Conservation (phyloP, 805 yeast genomes). For the Ogataea parapolymorpha region DNA sequence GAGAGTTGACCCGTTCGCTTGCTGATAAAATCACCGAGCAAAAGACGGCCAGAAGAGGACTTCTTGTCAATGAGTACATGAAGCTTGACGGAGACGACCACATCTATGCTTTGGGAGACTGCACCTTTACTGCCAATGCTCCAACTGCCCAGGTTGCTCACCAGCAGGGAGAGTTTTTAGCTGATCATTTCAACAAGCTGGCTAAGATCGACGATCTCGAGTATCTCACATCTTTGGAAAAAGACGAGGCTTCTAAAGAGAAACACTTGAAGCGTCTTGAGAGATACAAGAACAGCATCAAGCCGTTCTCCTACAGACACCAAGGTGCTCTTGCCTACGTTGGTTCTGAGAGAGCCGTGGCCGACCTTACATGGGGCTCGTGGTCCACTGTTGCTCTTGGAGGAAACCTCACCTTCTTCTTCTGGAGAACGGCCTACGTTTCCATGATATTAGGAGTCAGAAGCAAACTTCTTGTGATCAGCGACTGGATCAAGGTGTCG, state of each 20-base stretch:
- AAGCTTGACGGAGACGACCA: constrained; percentile 76
- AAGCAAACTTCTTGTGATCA: constrained; percentile 77
- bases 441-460: constrained; percentile 87
- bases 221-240: constrained; percentile 38
- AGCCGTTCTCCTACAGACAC: constrained; percentile 73
- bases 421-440: constrained; percentile 93
- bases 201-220: constrained; percentile 58
- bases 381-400: constrained; percentile 78
- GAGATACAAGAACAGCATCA: constrained; percentile 39
- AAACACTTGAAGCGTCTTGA: constrained; percentile 44
- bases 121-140: constrained; percentile 84
- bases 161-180: constrained; percentile 85
- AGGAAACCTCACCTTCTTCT: constrained; percentile 80
- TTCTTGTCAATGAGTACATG: constrained; percentile 75
- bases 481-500: constrained; percentile 86
- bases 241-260: constrained; percentile 41
- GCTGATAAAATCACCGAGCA: constrained; percentile 67
- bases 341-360: constrained; percentile 89
- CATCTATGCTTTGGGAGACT: constrained; percentile 88
- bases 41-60: constrained; percentile 83
- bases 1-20: constrained; percentile 66
- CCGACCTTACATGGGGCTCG: constrained; percentile 78
- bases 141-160: constrained; percentile 98
- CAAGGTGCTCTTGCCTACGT: constrained; percentile 92
- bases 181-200: constrained; percentile 61